A percentile compares a stretch with the other conserved stretches of the same genome.
Evolutionary conservation across 1,284 basidiomycete genomes (phyloP).

Genomic region (Melampsora larici-populina): DNA sequence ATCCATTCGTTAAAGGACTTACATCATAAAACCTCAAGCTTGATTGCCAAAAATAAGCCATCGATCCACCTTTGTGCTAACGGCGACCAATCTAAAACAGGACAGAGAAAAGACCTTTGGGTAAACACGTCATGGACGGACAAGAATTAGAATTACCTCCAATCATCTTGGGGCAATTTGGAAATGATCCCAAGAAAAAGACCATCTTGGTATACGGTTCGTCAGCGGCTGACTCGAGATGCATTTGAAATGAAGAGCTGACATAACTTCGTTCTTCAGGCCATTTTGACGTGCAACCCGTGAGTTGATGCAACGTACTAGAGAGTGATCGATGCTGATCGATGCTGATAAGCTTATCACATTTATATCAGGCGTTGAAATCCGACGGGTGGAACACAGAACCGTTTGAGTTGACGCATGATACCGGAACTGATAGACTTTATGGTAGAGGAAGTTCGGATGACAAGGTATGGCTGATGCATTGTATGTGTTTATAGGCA

Average conservation of each 20-base stretch:
- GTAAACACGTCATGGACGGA: slow-evolving; percentile 78
- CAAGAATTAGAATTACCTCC: slow-evolving; percentile 75
- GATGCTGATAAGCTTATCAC: slow-evolving; percentile 40
- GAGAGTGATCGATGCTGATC: background rate
- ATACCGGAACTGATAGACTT: slow-evolving; percentile 67
- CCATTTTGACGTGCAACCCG: slow-evolving; percentile 57
- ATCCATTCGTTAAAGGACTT: no score
- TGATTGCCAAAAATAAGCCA: no score
- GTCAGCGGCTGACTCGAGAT: background rate
- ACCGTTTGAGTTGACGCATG: slow-evolving; percentile 76
- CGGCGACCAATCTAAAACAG: slow-evolving; percentile 48
- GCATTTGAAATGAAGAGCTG: background rate
- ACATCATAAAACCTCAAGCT: no score
- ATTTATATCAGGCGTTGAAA: slow-evolving; percentile 56
- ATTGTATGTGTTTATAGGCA: no score
- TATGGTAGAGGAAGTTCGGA: slow-evolving; percentile 88
- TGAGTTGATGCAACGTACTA: slow-evolving; percentile 19
- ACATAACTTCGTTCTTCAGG: slow-evolving; percentile 10
- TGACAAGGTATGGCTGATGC: slow-evolving; percentile 62
- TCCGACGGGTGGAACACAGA: slow-evolving; percentile 77
- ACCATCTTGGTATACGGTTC: slow-evolving; percentile 79
- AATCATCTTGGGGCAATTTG: slow-evolving; percentile 70
- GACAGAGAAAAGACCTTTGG: slow-evolving; percentile 52
- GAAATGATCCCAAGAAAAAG: slow-evolving; percentile 79
- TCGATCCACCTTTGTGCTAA: no score